Evolutionary conservation across 148 eudicot genomes (phyloP).

Genomic region (Cornus kousa): DNA sequence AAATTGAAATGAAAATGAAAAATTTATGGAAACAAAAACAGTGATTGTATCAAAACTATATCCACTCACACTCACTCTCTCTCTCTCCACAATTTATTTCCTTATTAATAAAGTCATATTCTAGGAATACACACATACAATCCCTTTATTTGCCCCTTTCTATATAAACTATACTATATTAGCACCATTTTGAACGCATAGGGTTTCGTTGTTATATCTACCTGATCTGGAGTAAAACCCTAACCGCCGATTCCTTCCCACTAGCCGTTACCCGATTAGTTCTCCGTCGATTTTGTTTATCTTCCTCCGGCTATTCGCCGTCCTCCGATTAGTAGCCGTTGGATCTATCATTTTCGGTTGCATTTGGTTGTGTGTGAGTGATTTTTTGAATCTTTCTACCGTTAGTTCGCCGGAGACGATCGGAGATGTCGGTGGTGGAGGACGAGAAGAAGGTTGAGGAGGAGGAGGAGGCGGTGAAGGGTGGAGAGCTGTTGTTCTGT

Average conservation of each 20-base stretch:
- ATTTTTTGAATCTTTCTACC: slow-evolving; percentile 20
- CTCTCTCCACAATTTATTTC: not conserved
- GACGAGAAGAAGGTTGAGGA: slow-evolving; percentile 45
- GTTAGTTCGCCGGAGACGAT: slow-evolving; percentile 21
- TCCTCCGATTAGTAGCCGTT: slow-evolving; percentile 35
- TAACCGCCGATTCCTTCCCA: slow-evolving; percentile 32
- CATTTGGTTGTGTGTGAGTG: not conserved
- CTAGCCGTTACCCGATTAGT: not conserved
- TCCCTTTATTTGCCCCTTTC: not conserved
- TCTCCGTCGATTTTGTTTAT: slow-evolving; percentile 38
- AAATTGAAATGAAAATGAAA: too few species aligned
- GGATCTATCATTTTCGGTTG: slow-evolving; percentile 19
- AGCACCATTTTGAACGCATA: not conserved
- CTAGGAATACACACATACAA: slow-evolving; percentile 11
- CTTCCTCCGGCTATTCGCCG: slow-evolving; percentile 13
- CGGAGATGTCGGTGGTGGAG: slow-evolving; percentile 44
- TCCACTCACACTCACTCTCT: not conserved
- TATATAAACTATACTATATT: not conserved
- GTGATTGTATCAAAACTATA: not conserved
- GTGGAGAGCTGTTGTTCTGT: slow-evolving; percentile 87
- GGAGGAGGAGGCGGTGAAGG: slow-evolving; percentile 43
- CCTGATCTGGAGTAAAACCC: slow-evolving; percentile 22
- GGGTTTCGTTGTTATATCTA: slow-evolving; percentile 10
- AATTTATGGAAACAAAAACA: not conserved
- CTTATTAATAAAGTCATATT: slow-evolving; percentile 17